Conservation (phyloP, 1,284 basidiomycete genomes). For the Heimioporus retisporus region DNA sequence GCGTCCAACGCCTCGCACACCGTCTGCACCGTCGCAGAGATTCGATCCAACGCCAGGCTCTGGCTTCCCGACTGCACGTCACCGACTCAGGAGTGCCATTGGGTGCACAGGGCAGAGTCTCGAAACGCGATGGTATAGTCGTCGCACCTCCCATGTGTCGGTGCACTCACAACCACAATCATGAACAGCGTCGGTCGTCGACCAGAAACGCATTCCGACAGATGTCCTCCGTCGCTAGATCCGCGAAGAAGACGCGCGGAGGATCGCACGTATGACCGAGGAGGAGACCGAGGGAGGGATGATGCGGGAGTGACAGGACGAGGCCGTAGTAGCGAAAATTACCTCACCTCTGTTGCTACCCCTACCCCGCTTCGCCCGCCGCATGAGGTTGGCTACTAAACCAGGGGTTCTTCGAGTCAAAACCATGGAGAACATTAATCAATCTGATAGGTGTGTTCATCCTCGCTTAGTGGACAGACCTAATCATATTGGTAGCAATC, state of each 20-base stretch:
- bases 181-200: not conserved
- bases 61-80: no score
- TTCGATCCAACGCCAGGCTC: no score
- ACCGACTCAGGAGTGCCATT: no score
- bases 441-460: constrained; percentile 22
- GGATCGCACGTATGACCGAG: constrained; percentile 56
- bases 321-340: no score
- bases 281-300: constrained; percentile 54
- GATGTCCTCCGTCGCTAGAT: constrained; percentile 42
- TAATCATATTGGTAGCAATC: no score
- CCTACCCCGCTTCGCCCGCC: constrained; percentile 26
- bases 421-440: constrained; percentile 40
- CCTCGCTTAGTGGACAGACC: not conserved
- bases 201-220: constrained; percentile 29
- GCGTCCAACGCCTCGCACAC: no score
- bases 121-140: no score
- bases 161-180: not conserved
- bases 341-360: constrained; percentile 15
- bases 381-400: constrained; percentile 26
- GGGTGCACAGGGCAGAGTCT: no score
- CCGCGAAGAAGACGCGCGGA: constrained; percentile 53
- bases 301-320: constrained; percentile 37
- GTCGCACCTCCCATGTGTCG: no score
- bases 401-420: constrained; percentile 42
- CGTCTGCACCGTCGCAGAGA: no score